A percentile compares a stretch with the other conserved stretches of the same genome.
phyloP scores from a whole-genome alignment of 2,329 filamentous ascomycete species.

The Epichloe hybrida region DNA sequence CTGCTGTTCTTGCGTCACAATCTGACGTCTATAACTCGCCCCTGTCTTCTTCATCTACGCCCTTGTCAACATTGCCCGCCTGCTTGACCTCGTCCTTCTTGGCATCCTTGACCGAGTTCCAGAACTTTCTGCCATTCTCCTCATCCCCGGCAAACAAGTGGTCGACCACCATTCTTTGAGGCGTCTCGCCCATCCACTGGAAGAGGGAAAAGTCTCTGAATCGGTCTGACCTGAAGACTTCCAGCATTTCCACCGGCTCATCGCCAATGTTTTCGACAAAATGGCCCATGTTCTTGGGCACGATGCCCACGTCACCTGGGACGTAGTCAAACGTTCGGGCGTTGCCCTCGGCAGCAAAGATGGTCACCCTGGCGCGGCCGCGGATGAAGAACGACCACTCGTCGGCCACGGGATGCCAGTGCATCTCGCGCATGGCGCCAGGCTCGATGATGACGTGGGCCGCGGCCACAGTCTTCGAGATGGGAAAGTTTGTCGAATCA shows the following conservation, averaged over 20 bases:
- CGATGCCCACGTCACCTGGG: constrained; percentile 63
- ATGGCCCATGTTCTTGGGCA: constrained; percentile 65
- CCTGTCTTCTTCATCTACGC: not conserved
- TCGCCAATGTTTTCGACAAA: constrained; percentile 75
- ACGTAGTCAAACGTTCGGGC: constrained; percentile 66
- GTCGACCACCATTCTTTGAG: constrained; percentile 50
- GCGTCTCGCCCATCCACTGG: constrained; percentile 64
- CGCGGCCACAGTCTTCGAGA: constrained; percentile 60
- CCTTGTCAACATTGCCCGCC: not conserved
- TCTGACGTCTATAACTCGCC: not conserved
- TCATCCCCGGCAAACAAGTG: constrained; percentile 51
- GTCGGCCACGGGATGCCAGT: constrained; percentile 70
- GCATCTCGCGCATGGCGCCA: constrained; percentile 63
- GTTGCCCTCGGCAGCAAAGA: constrained; percentile 56
- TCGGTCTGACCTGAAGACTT: constrained; percentile 58
- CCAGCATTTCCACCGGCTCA: constrained; percentile 61
- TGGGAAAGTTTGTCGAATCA: constrained; percentile 60
- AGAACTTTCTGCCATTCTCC: constrained; percentile 48
- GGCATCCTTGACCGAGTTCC: constrained; percentile 45
- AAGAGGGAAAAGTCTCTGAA: constrained; percentile 63
- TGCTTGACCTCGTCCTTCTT: constrained; percentile 40
- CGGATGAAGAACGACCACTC: constrained; percentile 71
- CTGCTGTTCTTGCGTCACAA: no score
- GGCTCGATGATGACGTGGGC: constrained; percentile 59
- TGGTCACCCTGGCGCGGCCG: constrained; percentile 58